These are phyloP conservation scores for Didymellaceae sp. DNA, from an alignment of 2,329 filamentous ascomycete species.

Conservation along the genomic window DNA sequence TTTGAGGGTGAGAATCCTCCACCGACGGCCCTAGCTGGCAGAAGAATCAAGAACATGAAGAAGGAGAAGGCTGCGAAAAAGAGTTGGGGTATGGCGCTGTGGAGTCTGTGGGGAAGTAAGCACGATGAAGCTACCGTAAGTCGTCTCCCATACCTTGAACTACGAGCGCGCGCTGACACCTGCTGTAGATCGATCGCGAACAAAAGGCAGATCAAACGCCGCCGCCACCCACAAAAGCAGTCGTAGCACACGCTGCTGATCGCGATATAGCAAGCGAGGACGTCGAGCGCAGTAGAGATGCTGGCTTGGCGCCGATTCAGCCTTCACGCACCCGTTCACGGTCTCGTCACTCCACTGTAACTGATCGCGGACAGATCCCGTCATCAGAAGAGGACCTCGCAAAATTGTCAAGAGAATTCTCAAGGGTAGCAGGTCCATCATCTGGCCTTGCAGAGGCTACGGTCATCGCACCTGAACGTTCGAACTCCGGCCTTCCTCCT, in stretches of 20 bases:
- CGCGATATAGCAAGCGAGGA: conserved; percentile 47
- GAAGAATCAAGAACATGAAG: conserved; percentile 61
- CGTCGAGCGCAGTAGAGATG: conserved; percentile 16
- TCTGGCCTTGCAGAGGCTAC: conserved; percentile 40
- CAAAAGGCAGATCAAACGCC: conserved; percentile 36
- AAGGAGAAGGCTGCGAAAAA: conserved; percentile 64
- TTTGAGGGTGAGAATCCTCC: conserved; percentile 79
- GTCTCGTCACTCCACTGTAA: conserved; percentile 41
- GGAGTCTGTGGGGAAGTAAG: conserved; percentile 87
- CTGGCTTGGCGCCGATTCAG: conserved; percentile 3
- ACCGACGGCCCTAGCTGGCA: conserved; percentile 79
- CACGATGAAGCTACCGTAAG: conserved; percentile 79
- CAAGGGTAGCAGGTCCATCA: conserved; percentile 26
- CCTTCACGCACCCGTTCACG: conserved; percentile 34
- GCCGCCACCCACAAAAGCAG: conserved; percentile 5
- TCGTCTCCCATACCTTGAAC: not conserved
- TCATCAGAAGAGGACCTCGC: conserved; percentile 29
- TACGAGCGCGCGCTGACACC: not conserved
- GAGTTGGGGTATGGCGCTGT: conserved; percentile 80
- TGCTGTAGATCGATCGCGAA: conserved; percentile 43
- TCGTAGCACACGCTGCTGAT: conserved; percentile 20
- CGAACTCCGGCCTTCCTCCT: conserved; percentile 30
- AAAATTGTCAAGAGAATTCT: conserved; percentile 7
- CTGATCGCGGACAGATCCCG: conserved; percentile 41
- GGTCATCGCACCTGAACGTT: conserved; percentile 36